Evolutionary conservation across 108 stramenopile genomes (phyloP).

Genomic region (Nitzschia palea): DNA sequence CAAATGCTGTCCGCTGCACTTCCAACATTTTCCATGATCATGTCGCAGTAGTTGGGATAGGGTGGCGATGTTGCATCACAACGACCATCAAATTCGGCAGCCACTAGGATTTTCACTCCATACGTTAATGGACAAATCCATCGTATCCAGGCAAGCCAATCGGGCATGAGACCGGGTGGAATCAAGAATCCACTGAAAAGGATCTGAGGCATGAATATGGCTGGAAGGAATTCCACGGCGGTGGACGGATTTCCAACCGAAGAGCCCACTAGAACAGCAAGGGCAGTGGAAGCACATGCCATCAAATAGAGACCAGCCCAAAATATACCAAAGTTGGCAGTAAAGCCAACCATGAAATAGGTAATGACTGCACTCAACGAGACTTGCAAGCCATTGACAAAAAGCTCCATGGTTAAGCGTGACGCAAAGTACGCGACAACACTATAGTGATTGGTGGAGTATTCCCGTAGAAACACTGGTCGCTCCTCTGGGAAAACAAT

Average conservation of each 20-base stretch:
- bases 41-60: slow-evolving; percentile 36
- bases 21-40: slow-evolving; percentile 40
- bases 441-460: slow-evolving; percentile 74
- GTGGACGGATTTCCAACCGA: slow-evolving; percentile 54
- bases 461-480: slow-evolving; percentile 76
- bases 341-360: slow-evolving; percentile 52
- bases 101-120: slow-evolving; percentile 42
- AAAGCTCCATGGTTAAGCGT: slow-evolving; percentile 42
- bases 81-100: slow-evolving; percentile 56
- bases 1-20: slow-evolving; percentile 39
- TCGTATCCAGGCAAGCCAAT: slow-evolving; percentile 70
- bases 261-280: slow-evolving; percentile 57
- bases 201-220: slow-evolving; percentile 77
- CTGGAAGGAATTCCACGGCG: slow-evolving; percentile 57
- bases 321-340: slow-evolving; percentile 29
- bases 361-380: slow-evolving; percentile 24
- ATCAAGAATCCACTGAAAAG: slow-evolving; percentile 75
- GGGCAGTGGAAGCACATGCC: slow-evolving; percentile 47
- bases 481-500: slow-evolving; percentile 52
- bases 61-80: slow-evolving; percentile 24
- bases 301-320: slow-evolving; percentile 30
- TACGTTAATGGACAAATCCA: slow-evolving; percentile 74
- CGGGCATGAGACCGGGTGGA: slow-evolving; percentile 21
- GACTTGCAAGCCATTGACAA: slow-evolving; percentile 37
- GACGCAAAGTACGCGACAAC: slow-evolving; percentile 64